Evolutionary conservation across 2,329 filamentous ascomycete genomes (phyloP).

Genomic region (Talaromyces pinophilus): DNA sequence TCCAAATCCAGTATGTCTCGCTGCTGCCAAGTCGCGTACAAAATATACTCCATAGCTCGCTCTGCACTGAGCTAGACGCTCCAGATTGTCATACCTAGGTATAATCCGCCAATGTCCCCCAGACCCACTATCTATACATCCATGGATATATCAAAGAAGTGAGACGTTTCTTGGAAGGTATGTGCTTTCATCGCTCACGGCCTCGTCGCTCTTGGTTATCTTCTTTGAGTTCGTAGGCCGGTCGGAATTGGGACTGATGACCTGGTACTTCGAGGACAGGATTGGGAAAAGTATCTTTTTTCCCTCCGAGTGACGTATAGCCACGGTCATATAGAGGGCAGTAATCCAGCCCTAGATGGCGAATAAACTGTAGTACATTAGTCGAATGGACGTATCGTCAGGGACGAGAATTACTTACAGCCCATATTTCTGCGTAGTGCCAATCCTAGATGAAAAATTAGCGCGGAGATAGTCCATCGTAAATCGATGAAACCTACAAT

Average conservation of each 20-base stretch:
- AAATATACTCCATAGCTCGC: background rate
- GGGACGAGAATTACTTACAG: constrained; percentile 32
- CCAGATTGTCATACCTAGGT: background rate
- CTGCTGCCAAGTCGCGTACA: background rate
- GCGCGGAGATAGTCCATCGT: background rate
- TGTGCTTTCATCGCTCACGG: constrained; percentile 18
- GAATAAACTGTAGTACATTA: constrained; percentile 55
- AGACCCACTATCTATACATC: background rate
- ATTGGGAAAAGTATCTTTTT: constrained; percentile 85
- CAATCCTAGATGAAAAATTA: constrained; percentile 60
- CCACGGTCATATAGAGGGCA: constrained; percentile 85
- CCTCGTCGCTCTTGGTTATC: constrained; percentile 24
- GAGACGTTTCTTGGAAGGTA: background rate
- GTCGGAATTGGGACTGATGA: constrained; percentile 18
- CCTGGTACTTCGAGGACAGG: constrained; percentile 47
- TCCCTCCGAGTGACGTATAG: constrained; percentile 90
- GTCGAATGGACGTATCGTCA: too few relatives aligned
- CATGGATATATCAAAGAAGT: background rate
- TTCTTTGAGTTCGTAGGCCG: constrained; percentile 25
- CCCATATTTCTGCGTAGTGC: constrained; percentile 95
- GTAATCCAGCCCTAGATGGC: constrained; percentile 74
- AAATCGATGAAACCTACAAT: constrained; percentile 49
- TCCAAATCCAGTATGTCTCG: background rate
- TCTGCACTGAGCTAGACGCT: background rate
- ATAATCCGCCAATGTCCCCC: background rate